Evolutionary conservation across 2,329 filamentous ascomycete species (phyloP).

Genomic region (Talaromyces funiculosus): DNA sequence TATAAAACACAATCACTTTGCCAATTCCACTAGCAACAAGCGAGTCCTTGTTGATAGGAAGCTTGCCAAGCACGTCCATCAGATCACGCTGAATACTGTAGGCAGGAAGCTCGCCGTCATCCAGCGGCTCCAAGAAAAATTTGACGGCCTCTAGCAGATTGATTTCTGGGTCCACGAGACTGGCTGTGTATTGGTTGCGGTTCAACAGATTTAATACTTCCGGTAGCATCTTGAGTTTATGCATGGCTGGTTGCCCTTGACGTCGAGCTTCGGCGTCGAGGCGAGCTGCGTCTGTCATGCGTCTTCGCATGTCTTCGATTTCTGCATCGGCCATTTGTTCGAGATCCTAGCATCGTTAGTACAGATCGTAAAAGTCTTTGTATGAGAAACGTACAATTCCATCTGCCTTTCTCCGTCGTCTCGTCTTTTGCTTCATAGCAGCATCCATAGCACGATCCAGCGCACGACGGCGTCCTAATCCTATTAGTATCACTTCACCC

Average conservation of each 20-base stretch:
- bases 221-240: conserved; percentile 90
- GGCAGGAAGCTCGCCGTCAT: conserved; percentile 87
- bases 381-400: conserved; percentile 62
- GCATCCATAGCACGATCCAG: conserved; percentile 84
- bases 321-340: conserved; percentile 86
- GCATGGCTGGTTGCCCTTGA: conserved; percentile 71
- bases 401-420: conserved; percentile 72
- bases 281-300: conserved; percentile 86
- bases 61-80: conserved; percentile 69
- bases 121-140: conserved; percentile 93
- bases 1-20: conserved; percentile 96
- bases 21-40: conserved; percentile 88
- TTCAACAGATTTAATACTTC: conserved; percentile 85
- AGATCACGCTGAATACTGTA: conserved; percentile 97
- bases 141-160: conserved; percentile 93
- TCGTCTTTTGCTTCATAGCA: conserved; percentile 73
- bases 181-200: conserved; percentile 73
- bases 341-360: conserved; percentile 58
- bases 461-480: conserved; percentile 63
- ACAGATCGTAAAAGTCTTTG: background rate
- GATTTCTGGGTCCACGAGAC: conserved; percentile 86
- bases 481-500: background rate
- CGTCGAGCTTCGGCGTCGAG: conserved; percentile 78
- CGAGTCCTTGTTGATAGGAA: conserved; percentile 87
- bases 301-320: conserved; percentile 77